A percentile compares a stretch with the other conserved stretches of the same genome.
Conservation (phyloP, 768 basidiomycete species). For the Trametes sanguinea region DNA sequence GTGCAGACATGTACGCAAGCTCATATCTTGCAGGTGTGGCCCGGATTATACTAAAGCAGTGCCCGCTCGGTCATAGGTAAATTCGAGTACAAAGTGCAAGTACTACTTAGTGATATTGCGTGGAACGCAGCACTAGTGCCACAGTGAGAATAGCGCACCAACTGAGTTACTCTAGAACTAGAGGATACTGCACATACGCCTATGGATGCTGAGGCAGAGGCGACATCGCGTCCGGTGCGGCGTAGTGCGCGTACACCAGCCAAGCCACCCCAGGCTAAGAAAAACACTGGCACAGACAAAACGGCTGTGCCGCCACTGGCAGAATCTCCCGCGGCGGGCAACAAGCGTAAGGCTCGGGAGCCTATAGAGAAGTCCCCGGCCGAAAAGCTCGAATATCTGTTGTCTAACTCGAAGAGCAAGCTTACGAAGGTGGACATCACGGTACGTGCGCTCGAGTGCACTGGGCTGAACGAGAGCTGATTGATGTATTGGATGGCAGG, state of each 20-base stretch:
- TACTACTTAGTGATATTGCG: too few relatives aligned
- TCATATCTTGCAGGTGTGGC: too few relatives aligned
- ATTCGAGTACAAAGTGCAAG: too few relatives aligned
- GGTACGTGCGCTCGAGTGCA: slow-evolving; percentile 32
- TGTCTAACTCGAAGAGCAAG: slow-evolving; percentile 51
- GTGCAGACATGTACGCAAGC: too few relatives aligned
- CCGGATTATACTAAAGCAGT: too few relatives aligned
- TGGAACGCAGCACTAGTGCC: too few relatives aligned
- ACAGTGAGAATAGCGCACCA: too few relatives aligned
- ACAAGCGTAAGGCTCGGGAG: slow-evolving; percentile 19
- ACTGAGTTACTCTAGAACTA: too few relatives aligned
- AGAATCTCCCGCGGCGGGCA: not conserved
- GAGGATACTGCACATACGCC: not conserved
- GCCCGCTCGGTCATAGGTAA: too few relatives aligned
- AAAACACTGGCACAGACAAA: not conserved
- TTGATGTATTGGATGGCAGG: slow-evolving; percentile 20
- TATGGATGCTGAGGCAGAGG: not conserved
- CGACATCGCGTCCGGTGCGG: slow-evolving; percentile 1
- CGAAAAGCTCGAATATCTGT: slow-evolving; percentile 41
- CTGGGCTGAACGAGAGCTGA: not conserved
- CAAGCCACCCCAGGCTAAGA: slow-evolving; percentile 1
- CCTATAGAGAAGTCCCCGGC: slow-evolving; percentile 30
- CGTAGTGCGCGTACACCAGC: slow-evolving; percentile 20
- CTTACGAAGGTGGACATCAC: slow-evolving; percentile 51
- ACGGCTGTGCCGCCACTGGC: not conserved